These are phyloP conservation scores for Claviceps sp. DNA, from an alignment of 2,329 filamentous ascomycete genomes.

Conservation along the genomic window DNA sequence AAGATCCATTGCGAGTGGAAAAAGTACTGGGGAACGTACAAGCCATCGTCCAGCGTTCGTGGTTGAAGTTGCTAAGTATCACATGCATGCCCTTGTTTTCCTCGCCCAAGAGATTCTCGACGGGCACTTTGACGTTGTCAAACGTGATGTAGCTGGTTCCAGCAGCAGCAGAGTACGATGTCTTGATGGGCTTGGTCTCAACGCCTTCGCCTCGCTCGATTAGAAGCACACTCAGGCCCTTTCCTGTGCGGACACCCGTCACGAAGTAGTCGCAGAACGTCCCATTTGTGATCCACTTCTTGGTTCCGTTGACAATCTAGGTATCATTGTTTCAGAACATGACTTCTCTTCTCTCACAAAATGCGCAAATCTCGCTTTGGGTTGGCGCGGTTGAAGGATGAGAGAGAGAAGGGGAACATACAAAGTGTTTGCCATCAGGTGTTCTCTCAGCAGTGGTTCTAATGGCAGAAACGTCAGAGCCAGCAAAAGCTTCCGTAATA, in stretches of 20 bases:
- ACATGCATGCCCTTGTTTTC: constrained; percentile 80
- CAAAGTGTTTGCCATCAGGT: constrained; percentile 58
- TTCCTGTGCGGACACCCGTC: constrained; percentile 63
- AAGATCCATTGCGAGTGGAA: neutral
- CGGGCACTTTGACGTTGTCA: constrained; percentile 76
- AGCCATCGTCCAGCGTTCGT: constrained; percentile 68
- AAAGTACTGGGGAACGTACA: constrained; percentile 27
- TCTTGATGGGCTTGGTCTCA: constrained; percentile 68
- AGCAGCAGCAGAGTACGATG: constrained; percentile 64
- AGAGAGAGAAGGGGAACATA: constrained; percentile 23
- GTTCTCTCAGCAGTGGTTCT: constrained; percentile 69
- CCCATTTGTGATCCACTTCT: constrained; percentile 82
- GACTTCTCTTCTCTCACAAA: too few relatives aligned
- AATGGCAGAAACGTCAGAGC: constrained; percentile 63
- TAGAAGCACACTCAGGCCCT: constrained; percentile 65
- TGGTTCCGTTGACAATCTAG: constrained; percentile 52
- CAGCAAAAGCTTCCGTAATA: constrained; percentile 80
- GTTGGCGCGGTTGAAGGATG: neutral
- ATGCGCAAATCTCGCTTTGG: neutral
- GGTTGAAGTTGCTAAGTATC: constrained; percentile 79
- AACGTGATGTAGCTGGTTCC: constrained; percentile 72
- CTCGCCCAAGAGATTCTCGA: constrained; percentile 61
- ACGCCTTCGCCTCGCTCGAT: constrained; percentile 62
- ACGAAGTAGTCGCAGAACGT: constrained; percentile 76
- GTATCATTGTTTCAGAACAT: neutral